A percentile compares a stretch with the other conserved stretches of the same genome.
phyloP scores from a whole-genome alignment of 2,329 filamentous ascomycete genomes.

The Chaetomium sp. region DNA sequence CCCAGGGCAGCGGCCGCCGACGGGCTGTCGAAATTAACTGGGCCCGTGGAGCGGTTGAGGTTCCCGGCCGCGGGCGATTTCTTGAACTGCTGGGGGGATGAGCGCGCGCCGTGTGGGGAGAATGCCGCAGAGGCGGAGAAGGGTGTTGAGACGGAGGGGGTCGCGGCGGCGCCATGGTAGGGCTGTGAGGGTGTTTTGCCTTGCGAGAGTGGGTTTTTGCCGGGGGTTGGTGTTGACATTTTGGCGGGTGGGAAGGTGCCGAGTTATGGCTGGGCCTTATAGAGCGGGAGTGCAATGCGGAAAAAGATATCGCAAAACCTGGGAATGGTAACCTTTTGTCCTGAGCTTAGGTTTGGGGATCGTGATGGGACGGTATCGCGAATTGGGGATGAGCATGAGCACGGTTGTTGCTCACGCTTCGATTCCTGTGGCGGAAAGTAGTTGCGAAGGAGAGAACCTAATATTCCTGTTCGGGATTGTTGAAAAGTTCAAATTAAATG shows the following conservation, averaged over 20 bases:
- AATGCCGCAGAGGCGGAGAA: slow-evolving; percentile 56
- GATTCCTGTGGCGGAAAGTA: too few relatives aligned
- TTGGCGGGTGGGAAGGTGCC: not conserved
- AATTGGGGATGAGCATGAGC: too few relatives aligned
- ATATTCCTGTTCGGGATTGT: too few relatives aligned
- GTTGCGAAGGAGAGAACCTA: too few relatives aligned
- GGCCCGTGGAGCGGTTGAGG: slow-evolving; percentile 39
- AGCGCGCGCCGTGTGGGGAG: slow-evolving; percentile 51
- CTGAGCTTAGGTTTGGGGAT: too few relatives aligned
- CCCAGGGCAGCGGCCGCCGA: slow-evolving; percentile 57
- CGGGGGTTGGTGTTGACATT: slow-evolving; percentile 47
- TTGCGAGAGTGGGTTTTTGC: slow-evolving; percentile 45
- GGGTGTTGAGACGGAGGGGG: slow-evolving; percentile 60
- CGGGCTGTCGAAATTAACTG: slow-evolving; percentile 58
- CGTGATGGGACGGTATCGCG: too few relatives aligned
- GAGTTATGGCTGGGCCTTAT: not conserved
- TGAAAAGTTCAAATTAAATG: too few relatives aligned
- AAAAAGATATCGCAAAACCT: not conserved
- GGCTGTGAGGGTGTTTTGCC: slow-evolving; percentile 44
- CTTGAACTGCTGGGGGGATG: slow-evolving; percentile 59
- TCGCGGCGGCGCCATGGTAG: slow-evolving; percentile 44
- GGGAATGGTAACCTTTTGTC: too few relatives aligned
- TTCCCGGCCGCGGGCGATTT: slow-evolving; percentile 53
- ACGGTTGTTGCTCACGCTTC: too few relatives aligned
- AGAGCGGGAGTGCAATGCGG: not conserved